Evolutionary conservation across 306 rosid genomes (phyloP).

Genomic region (Crataegus laevigata): DNA sequence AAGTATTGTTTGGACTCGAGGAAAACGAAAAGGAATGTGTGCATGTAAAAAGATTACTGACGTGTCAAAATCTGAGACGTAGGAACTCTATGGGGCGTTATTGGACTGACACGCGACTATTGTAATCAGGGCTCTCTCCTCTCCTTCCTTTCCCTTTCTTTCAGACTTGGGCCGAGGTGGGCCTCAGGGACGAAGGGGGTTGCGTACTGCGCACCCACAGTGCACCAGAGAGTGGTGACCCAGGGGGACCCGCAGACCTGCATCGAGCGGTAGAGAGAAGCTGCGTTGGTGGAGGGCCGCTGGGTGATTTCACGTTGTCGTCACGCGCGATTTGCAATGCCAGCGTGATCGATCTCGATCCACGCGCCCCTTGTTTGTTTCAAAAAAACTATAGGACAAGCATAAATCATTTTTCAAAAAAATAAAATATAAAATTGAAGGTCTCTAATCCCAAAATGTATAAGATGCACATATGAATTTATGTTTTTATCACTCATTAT

Average conservation of each 20-base stretch:
- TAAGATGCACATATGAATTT: too few relatives aligned
- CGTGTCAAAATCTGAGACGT: constrained; percentile 8
- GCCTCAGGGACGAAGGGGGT: neutral
- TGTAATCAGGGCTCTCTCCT: constrained; percentile 9
- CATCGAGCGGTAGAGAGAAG: neutral
- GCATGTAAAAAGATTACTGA: neutral
- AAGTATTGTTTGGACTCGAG: neutral
- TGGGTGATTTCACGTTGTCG: constrained; percentile 33
- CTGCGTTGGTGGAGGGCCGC: constrained; percentile 40
- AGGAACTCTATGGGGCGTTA: constrained; percentile 1
- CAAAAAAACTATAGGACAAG: neutral
- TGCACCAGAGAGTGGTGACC: neutral
- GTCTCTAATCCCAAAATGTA: neutral
- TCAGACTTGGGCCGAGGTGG: neutral
- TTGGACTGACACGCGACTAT: constrained; percentile 17
- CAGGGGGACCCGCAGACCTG: neutral
- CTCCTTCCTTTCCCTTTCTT: neutral
- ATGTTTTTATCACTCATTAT: too few relatives aligned
- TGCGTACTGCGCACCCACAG: constrained; percentile 15
- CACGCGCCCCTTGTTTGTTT: constrained; percentile 26
- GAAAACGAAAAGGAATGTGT: neutral
- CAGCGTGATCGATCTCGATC: constrained; percentile 31
- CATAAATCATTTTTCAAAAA: neutral
- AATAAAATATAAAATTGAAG: too few relatives aligned
- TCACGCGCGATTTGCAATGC: constrained; percentile 50